Conservation (phyloP, 225 moss, liverwort and hornwort species). For the Bryum argenteum region DNA sequence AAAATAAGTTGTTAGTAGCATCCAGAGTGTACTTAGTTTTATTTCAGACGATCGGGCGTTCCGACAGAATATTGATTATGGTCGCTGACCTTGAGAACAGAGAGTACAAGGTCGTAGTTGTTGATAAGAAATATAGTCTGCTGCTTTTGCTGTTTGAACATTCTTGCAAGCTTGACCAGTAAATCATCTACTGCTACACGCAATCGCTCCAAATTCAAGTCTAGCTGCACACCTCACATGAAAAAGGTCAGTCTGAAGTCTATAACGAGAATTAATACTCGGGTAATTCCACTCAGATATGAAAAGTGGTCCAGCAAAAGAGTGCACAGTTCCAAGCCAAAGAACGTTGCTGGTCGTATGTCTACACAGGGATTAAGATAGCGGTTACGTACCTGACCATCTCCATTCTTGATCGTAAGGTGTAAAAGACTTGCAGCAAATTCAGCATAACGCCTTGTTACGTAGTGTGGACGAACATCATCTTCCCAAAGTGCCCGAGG, state of each 20-base stretch:
- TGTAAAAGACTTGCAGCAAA: constrained; percentile 97
- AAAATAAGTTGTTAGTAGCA: background rate
- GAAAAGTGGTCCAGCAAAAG: background rate
- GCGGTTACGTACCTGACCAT: constrained; percentile 76
- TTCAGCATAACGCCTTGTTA: constrained; percentile 96
- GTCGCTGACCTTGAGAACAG: constrained; percentile 88
- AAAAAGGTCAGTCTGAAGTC: constrained; percentile 9
- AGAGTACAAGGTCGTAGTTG: constrained; percentile 95
- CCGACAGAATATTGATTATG: background rate
- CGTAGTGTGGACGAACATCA: constrained; percentile 98
- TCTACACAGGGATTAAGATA: background rate
- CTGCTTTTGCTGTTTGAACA: constrained; percentile 87
- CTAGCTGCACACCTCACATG: constrained; percentile 66
- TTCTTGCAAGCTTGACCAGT: constrained; percentile 92
- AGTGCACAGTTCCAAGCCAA: constrained; percentile 11
- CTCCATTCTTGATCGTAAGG: constrained; percentile 93
- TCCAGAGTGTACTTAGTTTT: background rate
- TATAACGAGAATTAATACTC: background rate
- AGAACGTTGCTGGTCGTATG: background rate
- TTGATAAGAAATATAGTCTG: constrained; percentile 98
- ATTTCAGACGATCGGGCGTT: background rate
- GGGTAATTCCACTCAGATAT: background rate
- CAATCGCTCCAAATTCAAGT: constrained; percentile 95
- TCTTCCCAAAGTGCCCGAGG: constrained; percentile 97
- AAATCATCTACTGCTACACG: constrained; percentile 95